Evolutionary conservation across 2,329 filamentous ascomycete species (phyloP).

Genomic region (Trichoderma breve): DNA sequence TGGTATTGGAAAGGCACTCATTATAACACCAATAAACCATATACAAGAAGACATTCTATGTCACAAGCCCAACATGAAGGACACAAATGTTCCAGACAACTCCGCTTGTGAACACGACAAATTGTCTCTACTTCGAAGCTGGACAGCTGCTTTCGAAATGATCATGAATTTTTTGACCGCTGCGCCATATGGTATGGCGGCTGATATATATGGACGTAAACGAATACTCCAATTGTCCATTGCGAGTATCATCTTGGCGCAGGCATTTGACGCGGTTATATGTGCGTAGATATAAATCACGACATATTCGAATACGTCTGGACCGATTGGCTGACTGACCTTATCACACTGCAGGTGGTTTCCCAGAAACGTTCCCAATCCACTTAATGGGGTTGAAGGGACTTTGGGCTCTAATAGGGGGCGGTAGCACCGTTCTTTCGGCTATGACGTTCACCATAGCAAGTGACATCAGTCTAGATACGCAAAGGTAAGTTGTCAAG

Average conservation of each 20-base stretch:
- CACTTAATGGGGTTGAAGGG: constrained; percentile 4
- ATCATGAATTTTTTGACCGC: constrained; percentile 2
- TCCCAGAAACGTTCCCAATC: constrained; percentile 1
- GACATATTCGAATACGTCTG: background rate
- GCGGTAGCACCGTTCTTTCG: constrained; percentile 9
- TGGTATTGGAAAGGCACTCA: constrained; percentile 6
- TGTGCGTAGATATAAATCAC: background rate
- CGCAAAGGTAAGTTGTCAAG: background rate
- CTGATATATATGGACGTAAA: constrained; percentile 8
- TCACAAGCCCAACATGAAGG: background rate
- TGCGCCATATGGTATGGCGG: constrained; percentile 5
- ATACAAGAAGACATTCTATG: constrained; percentile 11
- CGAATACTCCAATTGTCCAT: constrained; percentile 6
- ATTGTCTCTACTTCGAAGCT: constrained; percentile 3
- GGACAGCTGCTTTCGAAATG: background rate
- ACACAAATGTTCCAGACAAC: background rate
- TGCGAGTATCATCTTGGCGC: constrained; percentile 1
- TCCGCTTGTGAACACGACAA: background rate
- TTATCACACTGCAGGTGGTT: background rate
- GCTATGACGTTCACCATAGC: constrained; percentile 2
- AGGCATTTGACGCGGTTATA: constrained; percentile 5
- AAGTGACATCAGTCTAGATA: background rate
- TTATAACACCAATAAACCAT: background rate
- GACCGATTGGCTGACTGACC: background rate
- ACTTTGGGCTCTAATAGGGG: background rate